Conservation (phyloP, 2,329 filamentous ascomycete species). For the Penicillium occitanis region DNA sequence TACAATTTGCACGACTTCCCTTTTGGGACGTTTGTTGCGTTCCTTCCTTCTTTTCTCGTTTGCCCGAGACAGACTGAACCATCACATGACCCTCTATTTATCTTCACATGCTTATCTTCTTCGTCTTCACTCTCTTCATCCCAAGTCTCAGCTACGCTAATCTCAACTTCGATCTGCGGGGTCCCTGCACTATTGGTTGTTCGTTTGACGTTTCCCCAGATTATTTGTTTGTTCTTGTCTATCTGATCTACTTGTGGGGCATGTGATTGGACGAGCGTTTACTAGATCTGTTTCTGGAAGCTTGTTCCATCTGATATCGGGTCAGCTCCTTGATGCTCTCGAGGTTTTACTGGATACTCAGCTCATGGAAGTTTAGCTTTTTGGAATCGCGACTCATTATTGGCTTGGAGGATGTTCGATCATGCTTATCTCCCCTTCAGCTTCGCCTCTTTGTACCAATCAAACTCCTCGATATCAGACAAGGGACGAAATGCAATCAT, state of each 20-base stretch:
- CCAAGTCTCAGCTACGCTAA: not conserved
- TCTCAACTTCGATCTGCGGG: not conserved
- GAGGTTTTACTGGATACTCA: not conserved
- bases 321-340: not conserved
- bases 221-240: not conserved
- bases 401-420: not conserved
- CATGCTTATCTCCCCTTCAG: not conserved
- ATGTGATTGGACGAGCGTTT: conserved; percentile 2
- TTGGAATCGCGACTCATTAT: accelerated
- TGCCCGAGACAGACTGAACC: not conserved
- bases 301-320: not conserved
- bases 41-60: not conserved
- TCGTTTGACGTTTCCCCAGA: not conserved
- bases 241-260: not conserved
- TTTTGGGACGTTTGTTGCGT: not conserved
- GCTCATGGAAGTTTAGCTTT: not conserved
- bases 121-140: not conserved
- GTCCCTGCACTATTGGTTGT: not conserved
- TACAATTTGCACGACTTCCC: not conserved
- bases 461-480: not conserved
- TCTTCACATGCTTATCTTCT: not conserved
- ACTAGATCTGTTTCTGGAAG: not conserved
- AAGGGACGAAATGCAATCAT: not conserved
- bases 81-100: not conserved
- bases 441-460: not conserved